A percentile compares a stretch with the other conserved stretches of the same genome.
phyloP scores from a whole-genome alignment of 768 basidiomycete species.

The Podaxis carcinomalis region DNA sequence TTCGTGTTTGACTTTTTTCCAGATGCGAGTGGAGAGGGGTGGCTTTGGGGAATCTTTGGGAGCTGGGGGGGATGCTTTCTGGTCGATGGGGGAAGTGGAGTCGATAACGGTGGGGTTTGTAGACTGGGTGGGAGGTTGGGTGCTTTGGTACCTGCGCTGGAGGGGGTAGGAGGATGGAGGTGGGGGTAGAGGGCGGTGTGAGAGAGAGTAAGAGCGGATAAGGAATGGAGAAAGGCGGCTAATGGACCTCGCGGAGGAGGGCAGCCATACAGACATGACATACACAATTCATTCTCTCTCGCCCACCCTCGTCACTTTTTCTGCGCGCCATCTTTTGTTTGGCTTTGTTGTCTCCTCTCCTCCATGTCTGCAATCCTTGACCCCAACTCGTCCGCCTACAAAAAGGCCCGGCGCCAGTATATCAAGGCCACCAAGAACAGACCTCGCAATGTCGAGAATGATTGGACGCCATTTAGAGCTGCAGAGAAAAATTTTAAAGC shows the following conservation, averaged over 20 bases:
- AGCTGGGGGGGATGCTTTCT: constrained; percentile 46
- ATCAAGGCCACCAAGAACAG: constrained; percentile 58
- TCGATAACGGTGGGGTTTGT: constrained; percentile 18
- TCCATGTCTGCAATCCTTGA: constrained; percentile 35
- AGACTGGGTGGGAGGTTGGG: constrained; percentile 23
- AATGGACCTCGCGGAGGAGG: constrained; percentile 45
- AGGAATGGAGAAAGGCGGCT: constrained; percentile 21
- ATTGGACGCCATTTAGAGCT: constrained; percentile 73
- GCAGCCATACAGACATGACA: constrained; percentile 76
- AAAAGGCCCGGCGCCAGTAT: constrained; percentile 52
- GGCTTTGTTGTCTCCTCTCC: constrained; percentile 20
- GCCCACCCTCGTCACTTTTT: not conserved
- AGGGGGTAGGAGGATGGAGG: constrained; percentile 16
- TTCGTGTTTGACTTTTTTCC: constrained; percentile 96
- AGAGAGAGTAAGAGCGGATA: constrained; percentile 19
- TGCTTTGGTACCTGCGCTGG: constrained; percentile 29
- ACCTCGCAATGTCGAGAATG: constrained; percentile 33
- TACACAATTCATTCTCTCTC: not conserved
- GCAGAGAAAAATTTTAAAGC: constrained; percentile 82
- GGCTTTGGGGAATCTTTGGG: constrained; percentile 36
- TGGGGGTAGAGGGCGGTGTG: constrained; percentile 23
- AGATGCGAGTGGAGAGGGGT: constrained; percentile 58
- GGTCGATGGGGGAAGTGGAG: constrained; percentile 28
- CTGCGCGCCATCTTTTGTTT: constrained; percentile 21
- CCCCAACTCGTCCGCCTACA: constrained; percentile 49